These are phyloP conservation scores for Penicillium griseofulvum DNA, from an alignment of 2,329 filamentous ascomycete genomes.

Conservation along the genomic window DNA sequence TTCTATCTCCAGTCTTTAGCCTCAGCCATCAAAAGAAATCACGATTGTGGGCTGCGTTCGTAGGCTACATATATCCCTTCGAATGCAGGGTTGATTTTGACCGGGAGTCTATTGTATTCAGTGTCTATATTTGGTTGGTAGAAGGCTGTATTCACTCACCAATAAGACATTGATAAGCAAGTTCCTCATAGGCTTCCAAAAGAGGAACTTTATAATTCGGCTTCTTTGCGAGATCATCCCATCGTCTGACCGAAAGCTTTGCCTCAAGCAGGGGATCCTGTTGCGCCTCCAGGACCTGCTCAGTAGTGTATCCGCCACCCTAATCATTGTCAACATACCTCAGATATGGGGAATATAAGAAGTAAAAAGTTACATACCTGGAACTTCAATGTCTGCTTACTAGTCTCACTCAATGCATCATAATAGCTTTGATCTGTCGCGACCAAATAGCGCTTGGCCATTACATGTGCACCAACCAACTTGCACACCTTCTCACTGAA, in stretches of 20 bases:
- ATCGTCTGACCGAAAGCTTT: slow-evolving; percentile 27
- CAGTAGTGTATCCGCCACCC: slow-evolving; percentile 24
- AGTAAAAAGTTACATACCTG: slow-evolving; percentile 17
- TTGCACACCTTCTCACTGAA: slow-evolving; percentile 31
- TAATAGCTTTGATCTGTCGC: slow-evolving; percentile 29
- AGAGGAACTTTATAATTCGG: slow-evolving; percentile 21
- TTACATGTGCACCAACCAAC: slow-evolving; percentile 32
- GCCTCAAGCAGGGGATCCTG: slow-evolving; percentile 27
- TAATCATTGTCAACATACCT: background rate
- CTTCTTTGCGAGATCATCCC: slow-evolving; percentile 29
- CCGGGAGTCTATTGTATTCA: slow-evolving; percentile 12
- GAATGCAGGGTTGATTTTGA: slow-evolving; percentile 27
- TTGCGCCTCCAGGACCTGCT: slow-evolving; percentile 23
- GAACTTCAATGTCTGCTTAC: slow-evolving; percentile 28
- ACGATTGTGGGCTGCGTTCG: slow-evolving; percentile 41
- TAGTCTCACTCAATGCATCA: slow-evolving; percentile 28
- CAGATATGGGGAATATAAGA: background rate
- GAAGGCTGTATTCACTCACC: background rate
- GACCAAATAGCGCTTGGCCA: slow-evolving; percentile 31
- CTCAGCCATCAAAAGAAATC: slow-evolving; percentile 44
- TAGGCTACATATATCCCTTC: slow-evolving; percentile 30
- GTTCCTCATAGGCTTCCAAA: slow-evolving; percentile 25
- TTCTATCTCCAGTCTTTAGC: slow-evolving; percentile 38
- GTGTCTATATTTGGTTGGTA: background rate
- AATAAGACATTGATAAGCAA: slow-evolving; percentile 16